phyloP scores from a whole-genome alignment of 768 basidiomycete species.

The Albatrellus ellisii region DNA sequence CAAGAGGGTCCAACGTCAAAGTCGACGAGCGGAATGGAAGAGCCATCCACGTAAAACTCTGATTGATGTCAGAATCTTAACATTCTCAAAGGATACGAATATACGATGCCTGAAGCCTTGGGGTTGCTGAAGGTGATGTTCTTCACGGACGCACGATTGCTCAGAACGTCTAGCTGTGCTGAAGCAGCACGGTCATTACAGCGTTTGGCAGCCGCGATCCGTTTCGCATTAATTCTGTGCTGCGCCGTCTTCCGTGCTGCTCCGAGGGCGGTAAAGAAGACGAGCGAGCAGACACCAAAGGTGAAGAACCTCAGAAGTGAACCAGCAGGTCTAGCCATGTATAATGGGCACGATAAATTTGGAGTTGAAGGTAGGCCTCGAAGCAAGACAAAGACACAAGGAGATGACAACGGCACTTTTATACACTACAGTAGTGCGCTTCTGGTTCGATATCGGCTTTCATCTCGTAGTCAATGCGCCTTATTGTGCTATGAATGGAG shows the following conservation, averaged over 20 bases:
- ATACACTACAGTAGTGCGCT: too few relatives aligned
- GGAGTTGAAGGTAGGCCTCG: too few relatives aligned
- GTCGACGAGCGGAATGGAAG: constrained; percentile 48
- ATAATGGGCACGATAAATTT: too few relatives aligned
- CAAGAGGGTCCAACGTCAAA: constrained; percentile 69
- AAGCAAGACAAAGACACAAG: too few relatives aligned
- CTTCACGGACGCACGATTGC: constrained; percentile 21
- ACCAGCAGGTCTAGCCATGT: too few relatives aligned
- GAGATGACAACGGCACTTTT: too few relatives aligned
- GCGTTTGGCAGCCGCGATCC: constrained; percentile 1
- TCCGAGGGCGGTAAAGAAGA: background rate
- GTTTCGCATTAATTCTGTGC: background rate
- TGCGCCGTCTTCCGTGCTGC: background rate
- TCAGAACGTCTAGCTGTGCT: background rate
- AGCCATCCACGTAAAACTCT: constrained; percentile 66
- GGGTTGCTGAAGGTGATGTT: constrained; percentile 66
- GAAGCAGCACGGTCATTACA: constrained; percentile 5
- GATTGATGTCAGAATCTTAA: background rate
- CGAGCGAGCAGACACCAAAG: too few relatives aligned
- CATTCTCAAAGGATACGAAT: background rate
- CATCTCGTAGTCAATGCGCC: too few relatives aligned
- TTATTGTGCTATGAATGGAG: too few relatives aligned
- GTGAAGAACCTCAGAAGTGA: too few relatives aligned
- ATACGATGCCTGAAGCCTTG: constrained; percentile 38
- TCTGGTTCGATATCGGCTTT: too few relatives aligned